Conservation (phyloP, 108 stramenopile species). For the Epithemia pelagica region DNA sequence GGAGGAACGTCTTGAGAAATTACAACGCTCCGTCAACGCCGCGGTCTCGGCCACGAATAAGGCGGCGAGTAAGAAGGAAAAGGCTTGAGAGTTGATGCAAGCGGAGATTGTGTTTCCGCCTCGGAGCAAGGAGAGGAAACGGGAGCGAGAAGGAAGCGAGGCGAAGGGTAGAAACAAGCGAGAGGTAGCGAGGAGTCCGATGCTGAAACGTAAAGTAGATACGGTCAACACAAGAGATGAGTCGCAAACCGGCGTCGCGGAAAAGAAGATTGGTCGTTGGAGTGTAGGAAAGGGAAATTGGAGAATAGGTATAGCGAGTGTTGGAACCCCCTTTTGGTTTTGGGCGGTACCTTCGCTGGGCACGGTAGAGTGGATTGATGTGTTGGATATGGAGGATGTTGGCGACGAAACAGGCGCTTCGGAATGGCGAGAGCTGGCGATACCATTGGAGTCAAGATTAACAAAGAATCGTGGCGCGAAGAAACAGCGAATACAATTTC, state of each 20-base stretch:
- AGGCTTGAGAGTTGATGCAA: not conserved
- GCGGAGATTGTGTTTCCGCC: not conserved
- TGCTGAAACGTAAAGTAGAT: not conserved
- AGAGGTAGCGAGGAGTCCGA: not conserved
- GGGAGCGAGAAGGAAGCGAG: not conserved
- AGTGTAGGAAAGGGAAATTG: not conserved
- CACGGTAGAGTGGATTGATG: not conserved
- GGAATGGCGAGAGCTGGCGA: not conserved
- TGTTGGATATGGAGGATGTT: not conserved
- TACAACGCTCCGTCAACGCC: not conserved
- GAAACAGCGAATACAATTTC: too few relatives aligned
- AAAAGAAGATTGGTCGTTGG: too few relatives aligned
- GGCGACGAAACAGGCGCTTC: not conserved
- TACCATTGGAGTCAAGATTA: not conserved
- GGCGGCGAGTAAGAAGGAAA: not conserved
- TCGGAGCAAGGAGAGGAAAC: not conserved
- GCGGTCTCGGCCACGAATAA: not conserved
- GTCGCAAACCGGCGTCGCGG: not conserved
- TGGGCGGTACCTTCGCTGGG: not conserved
- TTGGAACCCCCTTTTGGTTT: not conserved
- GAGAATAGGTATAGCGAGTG: not conserved
- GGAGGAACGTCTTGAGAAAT: not conserved
- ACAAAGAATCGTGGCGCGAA: too few relatives aligned
- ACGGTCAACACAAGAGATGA: not conserved
- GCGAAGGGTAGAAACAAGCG: not conserved